These are phyloP conservation scores for Sapria himalayana DNA, from an alignment of 345 rosid genomes.

Conservation along the genomic window DNA sequence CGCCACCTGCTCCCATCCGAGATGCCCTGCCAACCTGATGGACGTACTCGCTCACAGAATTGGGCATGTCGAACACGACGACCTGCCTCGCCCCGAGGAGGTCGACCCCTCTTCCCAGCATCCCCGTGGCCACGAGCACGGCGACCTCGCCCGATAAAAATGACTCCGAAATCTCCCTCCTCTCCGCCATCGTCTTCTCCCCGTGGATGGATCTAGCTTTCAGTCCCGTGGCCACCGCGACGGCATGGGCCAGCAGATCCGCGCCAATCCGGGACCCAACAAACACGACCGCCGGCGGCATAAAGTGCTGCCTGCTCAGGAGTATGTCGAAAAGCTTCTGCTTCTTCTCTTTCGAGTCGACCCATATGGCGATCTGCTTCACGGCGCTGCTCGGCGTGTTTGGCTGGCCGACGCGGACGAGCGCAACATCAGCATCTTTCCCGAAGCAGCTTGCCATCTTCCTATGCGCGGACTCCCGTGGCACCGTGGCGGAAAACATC, in stretches of 20 bases:
- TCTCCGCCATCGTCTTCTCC: slow-evolving; percentile 78
- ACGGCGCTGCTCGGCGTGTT: slow-evolving; percentile 47
- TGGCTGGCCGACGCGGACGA: slow-evolving; percentile 41
- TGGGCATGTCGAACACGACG: slow-evolving; percentile 78
- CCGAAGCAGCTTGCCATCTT: slow-evolving; percentile 40
- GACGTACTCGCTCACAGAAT: slow-evolving; percentile 48
- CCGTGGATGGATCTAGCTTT: slow-evolving; percentile 76
- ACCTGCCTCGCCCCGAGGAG: slow-evolving; percentile 70
- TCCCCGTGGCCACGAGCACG: slow-evolving; percentile 62
- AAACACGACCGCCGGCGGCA: slow-evolving; percentile 54
- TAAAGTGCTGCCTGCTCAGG: slow-evolving; percentile 54
- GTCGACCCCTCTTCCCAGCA: slow-evolving; percentile 70
- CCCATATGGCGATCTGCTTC: slow-evolving; percentile 78
- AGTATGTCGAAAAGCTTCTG: slow-evolving; percentile 78
- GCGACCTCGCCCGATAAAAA: slow-evolving; percentile 61
- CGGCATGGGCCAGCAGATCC: slow-evolving; percentile 67
- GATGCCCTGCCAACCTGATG: slow-evolving; percentile 89
- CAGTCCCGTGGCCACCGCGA: slow-evolving; percentile 42
- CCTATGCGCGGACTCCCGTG: slow-evolving; percentile 46
- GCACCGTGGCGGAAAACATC: slow-evolving; percentile 68
- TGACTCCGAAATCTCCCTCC: slow-evolving; percentile 53
- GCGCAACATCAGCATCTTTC: slow-evolving; percentile 18
- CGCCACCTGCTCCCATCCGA: slow-evolving; percentile 55
- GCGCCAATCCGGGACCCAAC: slow-evolving; percentile 85
- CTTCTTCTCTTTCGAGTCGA: slow-evolving; percentile 76